Conservation (phyloP, 495 filamentous ascomycete species). For the Massariosphaeria phaeospora region DNA sequence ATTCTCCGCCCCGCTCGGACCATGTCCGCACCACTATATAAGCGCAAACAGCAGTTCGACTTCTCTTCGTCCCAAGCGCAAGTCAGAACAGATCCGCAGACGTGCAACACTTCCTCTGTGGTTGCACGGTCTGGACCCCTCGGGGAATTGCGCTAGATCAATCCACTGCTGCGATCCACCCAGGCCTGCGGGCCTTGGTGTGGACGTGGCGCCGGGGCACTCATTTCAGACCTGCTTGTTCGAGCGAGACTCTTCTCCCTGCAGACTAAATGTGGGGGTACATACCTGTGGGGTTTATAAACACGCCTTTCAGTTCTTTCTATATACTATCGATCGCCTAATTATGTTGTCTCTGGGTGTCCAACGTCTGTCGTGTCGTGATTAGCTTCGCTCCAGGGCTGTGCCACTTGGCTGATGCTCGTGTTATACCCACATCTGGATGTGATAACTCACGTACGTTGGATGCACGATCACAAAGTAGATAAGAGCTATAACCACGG, state of each 20-base stretch:
- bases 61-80: conserved; percentile 15
- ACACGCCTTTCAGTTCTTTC: too few species aligned
- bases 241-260: conserved; percentile 11
- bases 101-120: conserved; percentile 17
- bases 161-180: not conserved
- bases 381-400: too few species aligned
- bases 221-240: conserved; percentile 23
- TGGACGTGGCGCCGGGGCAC: not conserved
- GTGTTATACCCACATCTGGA: too few species aligned
- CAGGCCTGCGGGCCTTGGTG: not conserved
- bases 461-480: too few species aligned
- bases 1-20: not conserved
- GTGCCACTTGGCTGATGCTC: too few species aligned
- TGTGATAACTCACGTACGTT: too few species aligned
- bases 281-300: too few species aligned
- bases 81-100: conserved; percentile 21
- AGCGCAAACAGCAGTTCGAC: not conserved
- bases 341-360: too few species aligned
- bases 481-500: too few species aligned
- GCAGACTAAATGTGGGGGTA: conserved; percentile 24
- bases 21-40: not conserved
- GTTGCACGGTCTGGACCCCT: conserved; percentile 9
- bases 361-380: too few species aligned
- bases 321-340: too few species aligned
- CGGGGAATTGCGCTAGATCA: conserved; percentile 16